These are phyloP conservation scores for Vaccinium vitisidaea DNA, from an alignment of 148 eudicot genomes.

Conservation along the genomic window DNA sequence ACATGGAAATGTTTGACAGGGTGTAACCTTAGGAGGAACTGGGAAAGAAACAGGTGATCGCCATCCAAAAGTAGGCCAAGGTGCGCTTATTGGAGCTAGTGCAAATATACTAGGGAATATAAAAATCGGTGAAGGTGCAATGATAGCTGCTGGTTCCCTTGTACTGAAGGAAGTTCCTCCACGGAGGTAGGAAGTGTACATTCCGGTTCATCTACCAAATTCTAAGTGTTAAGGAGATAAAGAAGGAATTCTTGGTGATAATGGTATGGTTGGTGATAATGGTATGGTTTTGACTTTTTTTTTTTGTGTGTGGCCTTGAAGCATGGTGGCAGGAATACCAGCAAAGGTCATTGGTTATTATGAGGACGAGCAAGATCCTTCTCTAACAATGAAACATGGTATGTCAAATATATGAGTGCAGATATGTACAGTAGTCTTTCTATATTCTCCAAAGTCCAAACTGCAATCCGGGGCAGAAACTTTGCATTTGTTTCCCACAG, in stretches of 20 bases:
- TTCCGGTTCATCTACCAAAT: not conserved
- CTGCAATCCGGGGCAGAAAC: not conserved
- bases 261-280: not conserved
- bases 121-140: conserved; percentile 61
- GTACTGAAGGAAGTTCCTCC: conserved; percentile 59
- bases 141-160: conserved; percentile 66
- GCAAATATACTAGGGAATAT: conserved; percentile 60
- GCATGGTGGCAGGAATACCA: conserved; percentile 67
- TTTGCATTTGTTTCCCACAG: conserved; percentile 1
- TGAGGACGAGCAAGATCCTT: conserved; percentile 54
- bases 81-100: conserved; percentile 63
- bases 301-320: conserved; percentile 19
- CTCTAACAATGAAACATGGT: conserved; percentile 68
- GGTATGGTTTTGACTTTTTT: not conserved
- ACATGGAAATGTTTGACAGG: conserved; percentile 30
- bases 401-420: conserved; percentile 15
- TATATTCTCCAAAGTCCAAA: not conserved
- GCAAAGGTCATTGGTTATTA: conserved; percentile 61
- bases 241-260: not conserved
- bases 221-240: not conserved
- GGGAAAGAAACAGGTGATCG: conserved; percentile 65
- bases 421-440: not conserved
- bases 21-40: conserved; percentile 64
- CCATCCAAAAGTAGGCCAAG: conserved; percentile 65
- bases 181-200: conserved; percentile 36